Percentiles rank a stretch among this genome's conserved stretches.
Evolutionary conservation across 192 early-diverging fungal species (phyloP).

Genomic region (Pilaira anomala): DNA sequence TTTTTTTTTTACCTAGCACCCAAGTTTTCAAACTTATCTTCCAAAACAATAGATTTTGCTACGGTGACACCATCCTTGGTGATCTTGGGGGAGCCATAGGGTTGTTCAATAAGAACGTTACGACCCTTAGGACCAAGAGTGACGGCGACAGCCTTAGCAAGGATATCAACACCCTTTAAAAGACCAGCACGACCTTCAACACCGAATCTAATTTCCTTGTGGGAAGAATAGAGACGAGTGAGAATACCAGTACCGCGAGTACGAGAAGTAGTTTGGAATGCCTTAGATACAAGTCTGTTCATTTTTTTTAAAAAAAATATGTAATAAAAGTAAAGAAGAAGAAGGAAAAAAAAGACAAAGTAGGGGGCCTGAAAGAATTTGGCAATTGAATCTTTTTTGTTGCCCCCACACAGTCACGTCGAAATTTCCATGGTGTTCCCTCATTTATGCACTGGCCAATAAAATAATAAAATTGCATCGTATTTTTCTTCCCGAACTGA

Average conservation of each 20-base stretch:
- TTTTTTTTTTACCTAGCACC: conserved; percentile 72
- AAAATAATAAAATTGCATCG: too few relatives aligned
- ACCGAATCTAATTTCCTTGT: conserved; percentile 98
- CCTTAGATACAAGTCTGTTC: conserved; percentile 33
- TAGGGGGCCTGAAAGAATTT: neutral
- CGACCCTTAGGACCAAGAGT: conserved; percentile 99
- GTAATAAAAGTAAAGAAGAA: neutral
- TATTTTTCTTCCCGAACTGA: too few relatives aligned
- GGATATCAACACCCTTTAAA: conserved; percentile 91
- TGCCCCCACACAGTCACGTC: too few relatives aligned
- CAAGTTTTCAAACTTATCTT: conserved; percentile 99
- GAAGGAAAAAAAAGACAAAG: neutral
- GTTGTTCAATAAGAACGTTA: conserved; percentile 97
- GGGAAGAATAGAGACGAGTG: conserved; percentile 69
- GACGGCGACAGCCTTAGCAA: conserved; percentile 98
- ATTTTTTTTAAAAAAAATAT: neutral
- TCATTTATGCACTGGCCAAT: too few relatives aligned
- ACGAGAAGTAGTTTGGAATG: conserved; percentile 19
- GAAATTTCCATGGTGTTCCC: too few relatives aligned
- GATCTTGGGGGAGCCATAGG: conserved; percentile 98
- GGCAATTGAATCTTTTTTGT: too few relatives aligned
- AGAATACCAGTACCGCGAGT: conserved; percentile 28
- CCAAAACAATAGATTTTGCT: conserved; percentile 93
- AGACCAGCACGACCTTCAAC: conserved; percentile 92
- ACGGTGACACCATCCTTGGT: conserved; percentile 99